These are phyloP conservation scores for Crucihimalaya himalaica DNA, from an alignment of 345 rosid species.

Conservation along the genomic window DNA sequence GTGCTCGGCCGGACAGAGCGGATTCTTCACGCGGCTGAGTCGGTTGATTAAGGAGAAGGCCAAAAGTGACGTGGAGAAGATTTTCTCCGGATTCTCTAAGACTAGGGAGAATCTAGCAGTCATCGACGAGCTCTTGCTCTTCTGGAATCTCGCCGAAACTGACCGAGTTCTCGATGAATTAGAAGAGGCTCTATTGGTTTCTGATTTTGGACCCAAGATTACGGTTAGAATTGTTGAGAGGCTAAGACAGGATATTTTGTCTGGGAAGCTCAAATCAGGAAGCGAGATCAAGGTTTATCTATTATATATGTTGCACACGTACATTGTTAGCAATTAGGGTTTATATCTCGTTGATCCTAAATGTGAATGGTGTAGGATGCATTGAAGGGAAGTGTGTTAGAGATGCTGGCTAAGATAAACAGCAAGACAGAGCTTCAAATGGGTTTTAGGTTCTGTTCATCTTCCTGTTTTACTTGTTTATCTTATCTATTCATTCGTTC, in stretches of 20 bases:
- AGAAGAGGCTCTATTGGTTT: conserved; percentile 87
- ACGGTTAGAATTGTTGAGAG: conserved; percentile 88
- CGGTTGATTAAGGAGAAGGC: conserved; percentile 92
- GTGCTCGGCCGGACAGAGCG: conserved; percentile 75
- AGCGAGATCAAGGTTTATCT: conserved; percentile 71
- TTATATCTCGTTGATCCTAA: neutral
- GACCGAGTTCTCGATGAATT: conserved; percentile 92
- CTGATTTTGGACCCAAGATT: conserved; percentile 95
- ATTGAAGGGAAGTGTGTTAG: conserved; percentile 73
- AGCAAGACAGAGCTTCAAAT: conserved; percentile 81
- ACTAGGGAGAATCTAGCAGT: conserved; percentile 92
- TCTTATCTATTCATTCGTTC: neutral
- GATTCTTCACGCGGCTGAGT: conserved; percentile 87
- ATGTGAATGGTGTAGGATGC: conserved; percentile 61
- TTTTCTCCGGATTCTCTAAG: conserved; percentile 89
- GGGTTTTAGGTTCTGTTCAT: conserved; percentile 66
- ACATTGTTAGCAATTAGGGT: conserved; percentile 1
- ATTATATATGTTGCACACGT: neutral
- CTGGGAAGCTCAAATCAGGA: conserved; percentile 90
- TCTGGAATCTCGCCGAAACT: conserved; percentile 92
- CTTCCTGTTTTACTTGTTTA: neutral
- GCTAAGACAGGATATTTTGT: conserved; percentile 71
- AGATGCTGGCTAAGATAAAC: conserved; percentile 65
- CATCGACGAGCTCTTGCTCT: conserved; percentile 86
- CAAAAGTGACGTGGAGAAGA: conserved; percentile 87